Evolutionary conservation across 1,284 basidiomycete species (phyloP).

Genomic region (Irpex sp.): DNA sequence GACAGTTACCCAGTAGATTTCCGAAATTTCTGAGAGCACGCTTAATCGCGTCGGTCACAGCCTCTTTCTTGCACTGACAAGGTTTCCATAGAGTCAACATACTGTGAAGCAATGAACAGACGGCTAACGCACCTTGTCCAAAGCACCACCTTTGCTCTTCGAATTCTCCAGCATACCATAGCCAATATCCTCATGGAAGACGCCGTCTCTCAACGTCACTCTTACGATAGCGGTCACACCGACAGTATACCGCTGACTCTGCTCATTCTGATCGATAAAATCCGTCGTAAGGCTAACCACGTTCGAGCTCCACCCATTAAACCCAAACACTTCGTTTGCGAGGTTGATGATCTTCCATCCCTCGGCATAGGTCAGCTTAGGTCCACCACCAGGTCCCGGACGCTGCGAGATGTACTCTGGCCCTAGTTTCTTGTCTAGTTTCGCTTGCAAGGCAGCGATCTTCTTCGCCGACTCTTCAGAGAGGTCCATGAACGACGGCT

Average conservation of each 20-base stretch:
- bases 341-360: slow-evolving; percentile 97
- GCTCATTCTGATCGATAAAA: slow-evolving; percentile 68
- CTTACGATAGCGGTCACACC: slow-evolving; percentile 85
- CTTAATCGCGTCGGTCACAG: slow-evolving; percentile 93
- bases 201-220: slow-evolving; percentile 86
- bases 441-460: slow-evolving; percentile 75
- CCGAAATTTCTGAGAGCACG: slow-evolving; percentile 91
- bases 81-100: too few relatives aligned
- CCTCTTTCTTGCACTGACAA: slow-evolving; percentile 91
- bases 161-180: slow-evolving; percentile 87
- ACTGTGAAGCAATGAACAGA: neutral
- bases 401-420: slow-evolving; percentile 91
- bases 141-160: slow-evolving; percentile 78
- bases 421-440: slow-evolving; percentile 85
- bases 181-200: slow-evolving; percentile 91
- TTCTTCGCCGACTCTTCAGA: slow-evolving; percentile 57
- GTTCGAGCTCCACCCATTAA: slow-evolving; percentile 94
- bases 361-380: slow-evolving; percentile 92
- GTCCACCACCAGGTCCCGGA: slow-evolving; percentile 84
- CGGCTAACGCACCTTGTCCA: slow-evolving; percentile 80
- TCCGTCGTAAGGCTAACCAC: slow-evolving; percentile 78
- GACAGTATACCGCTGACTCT: slow-evolving; percentile 65
- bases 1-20: slow-evolving; percentile 91
- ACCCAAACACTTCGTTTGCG: slow-evolving; percentile 98
- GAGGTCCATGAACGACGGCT: slow-evolving; percentile 38